Evolutionary conservation across 1,139 yeast genomes (phyloP).

Genomic region (Diutina siamensis): DNA sequence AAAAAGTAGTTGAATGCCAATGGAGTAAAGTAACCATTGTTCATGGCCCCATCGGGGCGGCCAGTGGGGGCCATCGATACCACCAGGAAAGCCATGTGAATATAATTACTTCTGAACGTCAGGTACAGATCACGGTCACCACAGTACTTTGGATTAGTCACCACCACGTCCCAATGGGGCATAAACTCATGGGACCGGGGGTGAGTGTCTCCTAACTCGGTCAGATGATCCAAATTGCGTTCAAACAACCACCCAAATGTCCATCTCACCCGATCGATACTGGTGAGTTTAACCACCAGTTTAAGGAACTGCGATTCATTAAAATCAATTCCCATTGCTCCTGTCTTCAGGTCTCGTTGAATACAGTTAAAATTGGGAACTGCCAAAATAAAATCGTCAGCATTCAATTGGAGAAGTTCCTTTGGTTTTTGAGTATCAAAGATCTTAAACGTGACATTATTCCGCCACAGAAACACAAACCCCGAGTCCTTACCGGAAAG

Average conservation of each 20-base stretch:
- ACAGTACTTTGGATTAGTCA: conserved; percentile 29
- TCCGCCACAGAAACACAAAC: conserved; percentile 67
- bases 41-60: conserved; percentile 28
- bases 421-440: conserved; percentile 54
- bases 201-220: conserved; percentile 19
- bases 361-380: conserved; percentile 46
- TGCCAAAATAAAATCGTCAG: conserved; percentile 60
- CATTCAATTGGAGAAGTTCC: conserved; percentile 49
- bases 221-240: conserved; percentile 17
- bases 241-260: conserved; percentile 31
- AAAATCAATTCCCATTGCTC: conserved; percentile 22
- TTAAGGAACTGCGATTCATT: conserved; percentile 26
- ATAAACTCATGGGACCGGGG: conserved; percentile 23
- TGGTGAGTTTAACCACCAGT: conserved; percentile 26
- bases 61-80: conserved; percentile 23
- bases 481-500: conserved; percentile 66
- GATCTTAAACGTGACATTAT: conserved; percentile 46
- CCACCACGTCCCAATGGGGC: conserved; percentile 33
- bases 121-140: conserved; percentile 34
- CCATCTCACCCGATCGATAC: conserved; percentile 32
- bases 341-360: conserved; percentile 17
- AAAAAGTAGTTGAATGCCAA: conserved; percentile 54
- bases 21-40: conserved; percentile 72
- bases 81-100: conserved; percentile 33
- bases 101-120: conserved; percentile 29